These are phyloP conservation scores for Aspergillus ochraceus DNA, from an alignment of 2,329 filamentous ascomycete species.

Conservation along the genomic window DNA sequence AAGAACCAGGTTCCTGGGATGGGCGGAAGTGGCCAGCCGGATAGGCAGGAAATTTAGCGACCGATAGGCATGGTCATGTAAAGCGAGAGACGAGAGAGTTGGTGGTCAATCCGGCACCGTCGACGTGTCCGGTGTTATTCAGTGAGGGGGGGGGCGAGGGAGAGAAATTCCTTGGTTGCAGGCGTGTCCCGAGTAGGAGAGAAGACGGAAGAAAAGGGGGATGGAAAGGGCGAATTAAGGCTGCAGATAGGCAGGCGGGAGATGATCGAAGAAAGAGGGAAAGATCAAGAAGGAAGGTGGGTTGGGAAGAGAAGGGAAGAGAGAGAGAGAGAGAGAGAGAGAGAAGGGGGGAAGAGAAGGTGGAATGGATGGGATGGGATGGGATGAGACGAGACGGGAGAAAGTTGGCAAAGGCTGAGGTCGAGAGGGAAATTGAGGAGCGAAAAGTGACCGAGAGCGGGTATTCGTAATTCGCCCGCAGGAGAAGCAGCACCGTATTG, in stretches of 20 bases:
- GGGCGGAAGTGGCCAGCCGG: constrained; percentile 23
- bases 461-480: not conserved
- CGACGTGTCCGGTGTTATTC: constrained; percentile 10
- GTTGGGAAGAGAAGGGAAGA: not conserved
- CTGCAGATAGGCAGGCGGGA: not conserved
- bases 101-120: constrained; percentile 5
- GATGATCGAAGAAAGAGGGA: not conserved
- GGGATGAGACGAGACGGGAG: not conserved
- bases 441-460: not conserved
- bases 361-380: not conserved
- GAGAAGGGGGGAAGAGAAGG: not conserved
- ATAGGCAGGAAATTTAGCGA: constrained; percentile 23
- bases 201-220: not conserved
- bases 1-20: constrained; percentile 12
- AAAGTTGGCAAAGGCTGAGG: not conserved
- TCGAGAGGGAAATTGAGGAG: not conserved
- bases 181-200: not conserved
- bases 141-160: not conserved
- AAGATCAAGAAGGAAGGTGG: not conserved
- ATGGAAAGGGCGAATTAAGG: not conserved
- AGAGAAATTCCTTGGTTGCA: not conserved
- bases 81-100: constrained; percentile 2
- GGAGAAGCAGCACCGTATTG: not conserved
- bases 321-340: not conserved
- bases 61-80: constrained; percentile 26